Evolutionary conservation across 805 yeast species (phyloP).

Genomic region (Saturnispora mendoncae): DNA sequence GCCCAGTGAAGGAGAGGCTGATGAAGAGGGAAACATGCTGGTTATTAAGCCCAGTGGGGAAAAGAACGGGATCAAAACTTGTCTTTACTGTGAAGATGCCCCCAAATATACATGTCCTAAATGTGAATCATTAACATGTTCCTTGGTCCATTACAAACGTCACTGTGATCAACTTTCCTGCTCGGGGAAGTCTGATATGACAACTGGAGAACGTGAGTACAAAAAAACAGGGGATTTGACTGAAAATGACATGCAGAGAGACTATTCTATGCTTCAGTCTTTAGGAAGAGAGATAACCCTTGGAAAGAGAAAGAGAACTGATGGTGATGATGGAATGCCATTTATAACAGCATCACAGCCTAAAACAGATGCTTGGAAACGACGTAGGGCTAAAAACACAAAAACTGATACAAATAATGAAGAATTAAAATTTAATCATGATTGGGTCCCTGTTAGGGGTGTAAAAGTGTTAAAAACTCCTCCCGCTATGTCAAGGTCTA

Average conservation of each 20-base stretch:
- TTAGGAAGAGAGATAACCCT: constrained; percentile 55
- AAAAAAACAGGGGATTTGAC: constrained; percentile 40
- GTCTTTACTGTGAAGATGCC: constrained; percentile 30
- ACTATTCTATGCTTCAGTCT: constrained; percentile 63
- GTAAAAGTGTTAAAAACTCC: constrained; percentile 59
- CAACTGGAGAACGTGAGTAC: constrained; percentile 34
- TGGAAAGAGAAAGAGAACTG: constrained; percentile 35
- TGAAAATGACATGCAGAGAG: constrained; percentile 57
- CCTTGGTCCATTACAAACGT: constrained; percentile 55
- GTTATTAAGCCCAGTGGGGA: background rate
- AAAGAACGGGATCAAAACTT: background rate
- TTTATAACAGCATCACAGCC: background rate
- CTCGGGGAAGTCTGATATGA: constrained; percentile 49
- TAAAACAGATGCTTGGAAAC: constrained; percentile 43
- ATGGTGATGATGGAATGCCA: constrained; percentile 10
- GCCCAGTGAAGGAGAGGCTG: background rate
- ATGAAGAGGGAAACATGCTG: background rate
- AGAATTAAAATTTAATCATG: constrained; percentile 2
- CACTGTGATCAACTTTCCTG: constrained; percentile 63
- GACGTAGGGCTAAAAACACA: constrained; percentile 39
- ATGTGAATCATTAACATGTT: constrained; percentile 60
- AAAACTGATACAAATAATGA: constrained; percentile 2
- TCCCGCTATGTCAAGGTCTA: constrained; percentile 63
- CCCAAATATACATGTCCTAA: constrained; percentile 76
- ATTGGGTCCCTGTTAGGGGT: constrained; percentile 35